These are phyloP conservation scores for Syzygium aqueum DNA, from an alignment of 345 rosid genomes.

Conservation along the genomic window DNA sequence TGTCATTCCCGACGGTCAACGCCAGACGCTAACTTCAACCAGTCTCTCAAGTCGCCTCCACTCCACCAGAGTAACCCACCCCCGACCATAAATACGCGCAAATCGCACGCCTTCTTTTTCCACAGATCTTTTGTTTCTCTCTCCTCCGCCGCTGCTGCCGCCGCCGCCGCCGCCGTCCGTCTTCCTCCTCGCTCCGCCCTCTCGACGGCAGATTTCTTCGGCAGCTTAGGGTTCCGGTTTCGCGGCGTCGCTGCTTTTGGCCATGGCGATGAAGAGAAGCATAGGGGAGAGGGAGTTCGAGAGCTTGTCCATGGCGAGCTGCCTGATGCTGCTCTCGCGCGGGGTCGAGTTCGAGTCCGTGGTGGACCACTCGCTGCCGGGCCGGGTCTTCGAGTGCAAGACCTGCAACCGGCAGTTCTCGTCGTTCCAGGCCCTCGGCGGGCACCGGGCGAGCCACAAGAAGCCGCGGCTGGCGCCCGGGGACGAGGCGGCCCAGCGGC, in stretches of 20 bases:
- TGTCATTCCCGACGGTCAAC: background rate
- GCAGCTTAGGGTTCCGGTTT: background rate
- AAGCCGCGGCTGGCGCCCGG: conserved; percentile 26
- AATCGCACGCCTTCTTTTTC: background rate
- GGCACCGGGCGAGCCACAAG: conserved; percentile 70
- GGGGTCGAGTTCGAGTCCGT: conserved; percentile 7
- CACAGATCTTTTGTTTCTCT: background rate
- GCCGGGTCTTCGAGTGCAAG: conserved; percentile 60
- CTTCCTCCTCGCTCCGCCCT: background rate
- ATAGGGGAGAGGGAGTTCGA: conserved; percentile 13
- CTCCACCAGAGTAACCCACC: background rate
- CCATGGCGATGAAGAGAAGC: conserved; percentile 28
- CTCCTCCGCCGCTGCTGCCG: too few species aligned
- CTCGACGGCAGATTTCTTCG: background rate
- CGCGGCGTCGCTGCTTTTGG: background rate
- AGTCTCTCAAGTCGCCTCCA: background rate
- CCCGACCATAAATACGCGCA: background rate
- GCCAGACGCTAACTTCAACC: background rate
- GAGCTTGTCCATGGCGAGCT: conserved; percentile 39
- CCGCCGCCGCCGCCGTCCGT: background rate
- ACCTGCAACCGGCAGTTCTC: conserved; percentile 52
- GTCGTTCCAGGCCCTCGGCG: conserved; percentile 64
- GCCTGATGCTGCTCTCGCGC: conserved; percentile 43
- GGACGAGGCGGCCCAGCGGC: background rate
- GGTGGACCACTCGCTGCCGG: background rate